Conservation (phyloP, 768 basidiomycete genomes). For the Udeniomyces megalosporus region DNA sequence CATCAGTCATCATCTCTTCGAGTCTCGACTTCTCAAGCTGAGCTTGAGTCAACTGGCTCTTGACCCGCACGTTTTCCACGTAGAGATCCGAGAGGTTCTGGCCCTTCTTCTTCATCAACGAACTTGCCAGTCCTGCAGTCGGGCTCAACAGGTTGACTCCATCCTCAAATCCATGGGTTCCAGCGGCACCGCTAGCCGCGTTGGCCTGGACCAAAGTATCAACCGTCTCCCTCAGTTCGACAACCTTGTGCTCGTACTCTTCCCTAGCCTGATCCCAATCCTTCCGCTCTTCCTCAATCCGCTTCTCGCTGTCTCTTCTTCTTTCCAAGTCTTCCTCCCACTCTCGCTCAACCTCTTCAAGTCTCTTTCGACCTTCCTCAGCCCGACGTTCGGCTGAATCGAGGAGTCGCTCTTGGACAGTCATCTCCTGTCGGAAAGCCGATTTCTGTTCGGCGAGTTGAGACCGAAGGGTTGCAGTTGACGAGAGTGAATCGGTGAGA, state of each 20-base stretch:
- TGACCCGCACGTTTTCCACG: constrained; percentile 68
- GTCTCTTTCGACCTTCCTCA: constrained; percentile 62
- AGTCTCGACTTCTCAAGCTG: constrained; percentile 69
- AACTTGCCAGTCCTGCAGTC: constrained; percentile 49
- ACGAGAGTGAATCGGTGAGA: constrained; percentile 56
- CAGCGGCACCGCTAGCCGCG: constrained; percentile 22
- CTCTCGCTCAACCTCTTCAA: constrained; percentile 67
- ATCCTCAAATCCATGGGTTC: constrained; percentile 31
- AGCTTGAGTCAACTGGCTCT: constrained; percentile 64
- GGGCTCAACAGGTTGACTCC: constrained; percentile 55
- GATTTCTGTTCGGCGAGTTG: constrained; percentile 73
- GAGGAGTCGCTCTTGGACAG: constrained; percentile 55
- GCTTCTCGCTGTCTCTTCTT: constrained; percentile 25
- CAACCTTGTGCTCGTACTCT: constrained; percentile 19
- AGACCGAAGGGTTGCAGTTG: constrained; percentile 56
- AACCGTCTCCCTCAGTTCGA: constrained; percentile 21
- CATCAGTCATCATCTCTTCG: constrained; percentile 58
- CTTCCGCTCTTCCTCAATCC: constrained; percentile 44
- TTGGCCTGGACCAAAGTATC: constrained; percentile 17
- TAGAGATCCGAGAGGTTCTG: constrained; percentile 92
- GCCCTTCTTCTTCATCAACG: constrained; percentile 57
- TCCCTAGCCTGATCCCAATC: constrained; percentile 55
- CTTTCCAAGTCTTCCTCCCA: constrained; percentile 58
- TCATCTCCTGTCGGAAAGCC: constrained; percentile 60
- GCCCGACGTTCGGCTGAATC: constrained; percentile 76